Percentiles rank a stretch among this genome's conserved stretches.
Evolutionary conservation across 2,329 filamentous ascomycete genomes (phyloP).

Genomic region (Lachnellula hyalina): DNA sequence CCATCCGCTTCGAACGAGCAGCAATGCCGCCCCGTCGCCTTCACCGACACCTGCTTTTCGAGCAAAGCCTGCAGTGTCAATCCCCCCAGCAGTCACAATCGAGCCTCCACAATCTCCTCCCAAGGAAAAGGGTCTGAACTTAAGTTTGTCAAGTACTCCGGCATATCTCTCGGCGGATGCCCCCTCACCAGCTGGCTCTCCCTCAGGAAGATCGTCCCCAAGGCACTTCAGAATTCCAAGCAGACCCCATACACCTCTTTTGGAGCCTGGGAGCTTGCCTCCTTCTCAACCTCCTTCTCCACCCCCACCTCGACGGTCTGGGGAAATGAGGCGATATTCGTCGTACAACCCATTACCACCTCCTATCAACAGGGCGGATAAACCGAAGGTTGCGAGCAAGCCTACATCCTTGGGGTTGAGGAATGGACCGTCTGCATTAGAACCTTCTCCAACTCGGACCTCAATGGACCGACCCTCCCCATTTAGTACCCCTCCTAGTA

Average conservation of each 20-base stretch:
- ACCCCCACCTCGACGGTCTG: slow-evolving; percentile 58
- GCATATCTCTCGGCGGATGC: slow-evolving; percentile 24
- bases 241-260: slow-evolving; percentile 47
- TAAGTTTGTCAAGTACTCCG: slow-evolving; percentile 21
- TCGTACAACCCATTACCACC: slow-evolving; percentile 50
- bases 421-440: slow-evolving; percentile 29
- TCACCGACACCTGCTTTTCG: slow-evolving; percentile 22
- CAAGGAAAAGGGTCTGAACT: slow-evolving; percentile 34
- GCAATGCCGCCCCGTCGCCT: slow-evolving; percentile 22
- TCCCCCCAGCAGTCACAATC: slow-evolving; percentile 56
- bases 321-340: slow-evolving; percentile 47
- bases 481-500: slow-evolving; percentile 80
- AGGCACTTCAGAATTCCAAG: slow-evolving; percentile 50
- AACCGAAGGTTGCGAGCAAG: slow-evolving; percentile 55
- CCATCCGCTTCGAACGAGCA: slow-evolving; percentile 19
- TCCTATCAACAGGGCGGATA: slow-evolving; percentile 74
- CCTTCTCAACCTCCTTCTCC: slow-evolving; percentile 54
- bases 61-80: slow-evolving; percentile 16
- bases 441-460: slow-evolving; percentile 13
- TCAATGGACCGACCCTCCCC: slow-evolving; percentile 53
- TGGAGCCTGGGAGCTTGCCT: slow-evolving; percentile 39
- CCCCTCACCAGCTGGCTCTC: slow-evolving; percentile 36
- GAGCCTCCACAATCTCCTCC: slow-evolving; percentile 67
- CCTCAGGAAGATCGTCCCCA: slow-evolving; percentile 32
- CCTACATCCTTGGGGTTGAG: slow-evolving; percentile 27